Conservation (phyloP, 2,329 filamentous ascomycete species). For the Calonectria pteridis region DNA sequence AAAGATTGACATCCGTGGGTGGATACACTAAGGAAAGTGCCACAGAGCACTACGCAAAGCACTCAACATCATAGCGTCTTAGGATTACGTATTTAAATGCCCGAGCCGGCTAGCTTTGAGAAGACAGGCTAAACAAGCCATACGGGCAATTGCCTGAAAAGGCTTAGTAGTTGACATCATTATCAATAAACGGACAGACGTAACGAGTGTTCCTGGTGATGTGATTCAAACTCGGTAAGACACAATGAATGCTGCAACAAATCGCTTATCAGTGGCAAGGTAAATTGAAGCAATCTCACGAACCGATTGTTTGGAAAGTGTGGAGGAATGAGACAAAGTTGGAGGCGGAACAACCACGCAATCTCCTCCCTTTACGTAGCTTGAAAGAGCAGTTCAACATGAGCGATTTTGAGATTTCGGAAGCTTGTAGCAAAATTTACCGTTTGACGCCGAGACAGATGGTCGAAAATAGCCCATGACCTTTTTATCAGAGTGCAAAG, state of each 20-base stretch:
- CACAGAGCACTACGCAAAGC: neutral
- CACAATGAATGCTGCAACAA: neutral
- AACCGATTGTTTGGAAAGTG: neutral
- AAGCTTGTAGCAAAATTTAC: no score
- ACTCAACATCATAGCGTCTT: neutral
- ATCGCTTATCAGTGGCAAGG: neutral
- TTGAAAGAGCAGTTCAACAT: neutral
- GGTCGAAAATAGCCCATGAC: no score
- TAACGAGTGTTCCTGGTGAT: neutral
- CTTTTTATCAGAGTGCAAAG: no score
- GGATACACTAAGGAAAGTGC: neutral
- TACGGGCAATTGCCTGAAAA: neutral
- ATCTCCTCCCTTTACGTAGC: no score
- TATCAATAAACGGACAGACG: neutral
- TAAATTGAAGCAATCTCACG: neutral
- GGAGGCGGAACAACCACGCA: neutral
- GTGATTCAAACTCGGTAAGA: neutral
- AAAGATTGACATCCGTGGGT: neutral
- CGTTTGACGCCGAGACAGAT: no score
- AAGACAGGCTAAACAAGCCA: neutral
- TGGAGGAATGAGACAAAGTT: neutral
- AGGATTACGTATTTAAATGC: neutral
- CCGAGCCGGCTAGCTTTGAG: neutral
- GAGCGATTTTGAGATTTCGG: no score
- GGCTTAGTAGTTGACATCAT: neutral